Conservation (phyloP, 2,329 filamentous ascomycete species). For the Fusarium piperis region DNA sequence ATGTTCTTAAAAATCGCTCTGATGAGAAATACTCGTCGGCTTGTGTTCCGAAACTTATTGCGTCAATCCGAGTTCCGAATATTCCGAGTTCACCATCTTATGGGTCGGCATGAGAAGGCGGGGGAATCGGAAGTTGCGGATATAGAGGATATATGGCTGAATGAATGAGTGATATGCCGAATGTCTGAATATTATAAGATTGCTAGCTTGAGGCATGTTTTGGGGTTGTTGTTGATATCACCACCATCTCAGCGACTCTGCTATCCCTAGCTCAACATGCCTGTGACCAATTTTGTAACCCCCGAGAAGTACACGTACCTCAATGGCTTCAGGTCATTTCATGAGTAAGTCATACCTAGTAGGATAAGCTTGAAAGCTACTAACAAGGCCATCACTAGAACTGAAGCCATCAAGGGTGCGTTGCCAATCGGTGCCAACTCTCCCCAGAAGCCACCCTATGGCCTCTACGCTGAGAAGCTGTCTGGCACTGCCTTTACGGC, state of each 20-base stretch:
- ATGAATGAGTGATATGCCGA: background rate
- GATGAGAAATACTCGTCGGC: background rate
- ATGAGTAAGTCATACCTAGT: slow-evolving; percentile 66
- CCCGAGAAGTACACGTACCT: slow-evolving; percentile 75
- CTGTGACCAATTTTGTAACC: slow-evolving; percentile 28
- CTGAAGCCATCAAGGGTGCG: slow-evolving; percentile 78
- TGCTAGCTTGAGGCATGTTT: background rate
- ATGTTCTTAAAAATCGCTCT: background rate
- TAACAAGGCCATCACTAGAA: slow-evolving; percentile 54
- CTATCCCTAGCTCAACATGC: slow-evolving; percentile 15
- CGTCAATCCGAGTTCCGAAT: background rate
- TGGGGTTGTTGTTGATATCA: background rate
- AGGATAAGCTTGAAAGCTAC: accelerated
- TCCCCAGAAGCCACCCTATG: slow-evolving; percentile 80
- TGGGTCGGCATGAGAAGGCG: background rate
- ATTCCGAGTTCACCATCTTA: background rate
- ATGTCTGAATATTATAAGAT: background rate
- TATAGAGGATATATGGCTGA: background rate
- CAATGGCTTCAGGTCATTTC: slow-evolving; percentile 79
- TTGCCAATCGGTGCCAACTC: slow-evolving; percentile 81
- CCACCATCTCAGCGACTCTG: background rate
- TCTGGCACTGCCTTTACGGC: slow-evolving; percentile 78
- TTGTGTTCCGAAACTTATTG: background rate
- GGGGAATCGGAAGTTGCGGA: background rate
- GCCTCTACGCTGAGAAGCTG: slow-evolving; percentile 83